phyloP scores from a whole-genome alignment of 495 filamentous ascomycete species.

The Xylaria curta region DNA sequence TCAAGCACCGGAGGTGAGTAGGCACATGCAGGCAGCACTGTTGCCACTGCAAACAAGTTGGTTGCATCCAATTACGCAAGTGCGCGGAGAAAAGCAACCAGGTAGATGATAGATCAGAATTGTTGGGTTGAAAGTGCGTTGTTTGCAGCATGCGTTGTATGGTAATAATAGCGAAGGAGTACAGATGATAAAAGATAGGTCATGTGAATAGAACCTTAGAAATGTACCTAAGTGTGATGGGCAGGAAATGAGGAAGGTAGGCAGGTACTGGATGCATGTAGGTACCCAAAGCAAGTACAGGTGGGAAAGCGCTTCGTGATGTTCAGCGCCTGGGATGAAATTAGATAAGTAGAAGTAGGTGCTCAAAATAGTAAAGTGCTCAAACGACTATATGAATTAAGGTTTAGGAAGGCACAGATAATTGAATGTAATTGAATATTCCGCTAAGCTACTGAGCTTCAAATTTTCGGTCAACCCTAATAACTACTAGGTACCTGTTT shows the following conservation, averaged over 20 bases:
- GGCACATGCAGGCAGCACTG: not conserved
- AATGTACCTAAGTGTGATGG: not conserved
- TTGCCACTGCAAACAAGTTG: not conserved
- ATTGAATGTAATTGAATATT: not conserved
- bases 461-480: not conserved
- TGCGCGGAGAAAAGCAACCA: not conserved
- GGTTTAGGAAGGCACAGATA: not conserved
- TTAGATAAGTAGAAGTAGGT: not conserved
- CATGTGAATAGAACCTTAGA: not conserved
- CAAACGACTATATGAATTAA: no score
- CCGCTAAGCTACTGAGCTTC: not conserved
- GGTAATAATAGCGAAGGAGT: not conserved
- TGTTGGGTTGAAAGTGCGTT: not conserved
- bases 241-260: not conserved
- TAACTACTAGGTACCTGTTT: no score
- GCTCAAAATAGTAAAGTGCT: not conserved
- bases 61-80: not conserved
- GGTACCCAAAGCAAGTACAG: not conserved
- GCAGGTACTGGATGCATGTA: not conserved
- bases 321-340: not conserved
- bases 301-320: not conserved
- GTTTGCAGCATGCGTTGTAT: not conserved
- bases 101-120: not conserved
- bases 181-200: not conserved
- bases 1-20: not conserved